Evolutionary conservation across 2,329 filamentous ascomycete genomes (phyloP).

Genomic region (Ophiostoma ips): DNA sequence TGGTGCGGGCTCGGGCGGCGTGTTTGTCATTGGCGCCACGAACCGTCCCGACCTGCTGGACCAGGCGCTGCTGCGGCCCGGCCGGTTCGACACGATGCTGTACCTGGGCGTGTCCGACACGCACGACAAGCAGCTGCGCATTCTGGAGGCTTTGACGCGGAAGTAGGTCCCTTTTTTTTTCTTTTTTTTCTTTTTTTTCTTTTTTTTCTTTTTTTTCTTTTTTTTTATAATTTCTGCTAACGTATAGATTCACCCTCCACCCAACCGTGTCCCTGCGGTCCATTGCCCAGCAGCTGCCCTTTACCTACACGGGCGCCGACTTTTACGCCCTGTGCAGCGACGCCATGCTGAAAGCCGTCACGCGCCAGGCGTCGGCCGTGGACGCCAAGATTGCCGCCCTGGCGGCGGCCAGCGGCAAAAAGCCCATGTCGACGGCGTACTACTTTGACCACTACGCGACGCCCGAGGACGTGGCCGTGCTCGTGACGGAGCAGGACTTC

Average conservation of each 20-base stretch:
- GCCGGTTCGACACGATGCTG: slow-evolving; percentile 95
- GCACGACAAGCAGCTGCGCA: slow-evolving; percentile 89
- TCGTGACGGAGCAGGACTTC: slow-evolving; percentile 85
- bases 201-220: background rate
- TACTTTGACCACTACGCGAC: slow-evolving; percentile 91
- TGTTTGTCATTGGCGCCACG: slow-evolving; percentile 94
- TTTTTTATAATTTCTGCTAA: background rate
- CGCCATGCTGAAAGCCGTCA: slow-evolving; percentile 97
- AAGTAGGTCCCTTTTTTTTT: slow-evolving; percentile 37
- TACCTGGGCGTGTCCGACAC: slow-evolving; percentile 94
- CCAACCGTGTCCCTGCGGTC: slow-evolving; percentile 61
- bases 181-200: slow-evolving; percentile 31
- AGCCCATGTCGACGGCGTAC: slow-evolving; percentile 67
- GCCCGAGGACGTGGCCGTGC: slow-evolving; percentile 68
- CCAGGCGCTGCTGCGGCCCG: slow-evolving; percentile 74
- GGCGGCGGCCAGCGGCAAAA: slow-evolving; percentile 29
- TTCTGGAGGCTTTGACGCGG: slow-evolving; percentile 82
- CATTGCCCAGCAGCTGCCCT: slow-evolving; percentile 67
- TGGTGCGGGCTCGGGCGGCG: slow-evolving; percentile 74
- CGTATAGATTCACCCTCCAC: slow-evolving; percentile 56
- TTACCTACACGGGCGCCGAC: slow-evolving; percentile 95
- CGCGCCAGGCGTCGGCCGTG: slow-evolving; percentile 69
- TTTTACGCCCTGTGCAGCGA: slow-evolving; percentile 95
- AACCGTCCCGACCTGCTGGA: slow-evolving; percentile 90
- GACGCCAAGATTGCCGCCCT: slow-evolving; percentile 68